A percentile compares a stretch with the other conserved stretches of the same genome.
These are phyloP conservation scores for Allodekkera sacchari DNA, from an alignment of 805 yeast species.

Conservation along the genomic window DNA sequence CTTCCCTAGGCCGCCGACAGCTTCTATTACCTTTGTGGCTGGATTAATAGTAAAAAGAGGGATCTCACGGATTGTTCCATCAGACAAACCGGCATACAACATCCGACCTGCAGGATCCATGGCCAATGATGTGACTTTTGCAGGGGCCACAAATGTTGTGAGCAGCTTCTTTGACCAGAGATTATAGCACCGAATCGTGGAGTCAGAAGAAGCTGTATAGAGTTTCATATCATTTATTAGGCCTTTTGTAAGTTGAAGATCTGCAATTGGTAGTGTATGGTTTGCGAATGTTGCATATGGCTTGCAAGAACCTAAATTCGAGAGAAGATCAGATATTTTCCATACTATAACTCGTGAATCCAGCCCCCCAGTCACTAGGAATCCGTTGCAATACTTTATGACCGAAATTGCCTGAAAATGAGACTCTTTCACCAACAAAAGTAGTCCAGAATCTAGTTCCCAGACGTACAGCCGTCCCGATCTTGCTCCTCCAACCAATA, in stretches of 20 bases:
- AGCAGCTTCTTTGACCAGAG: constrained; percentile 37
- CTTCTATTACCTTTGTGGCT: constrained; percentile 34
- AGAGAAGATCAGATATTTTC: constrained; percentile 55
- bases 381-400: constrained; percentile 55
- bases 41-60: constrained; percentile 37
- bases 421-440: constrained; percentile 65
- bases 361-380: constrained; percentile 64
- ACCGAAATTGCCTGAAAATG: constrained; percentile 74
- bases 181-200: constrained; percentile 67
- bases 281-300: constrained; percentile 56
- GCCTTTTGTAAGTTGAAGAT: constrained; percentile 36
- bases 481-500: constrained; percentile 64
- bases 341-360: constrained; percentile 78
- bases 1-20: constrained; percentile 51
- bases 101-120: constrained; percentile 76
- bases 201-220: constrained; percentile 64
- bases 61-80: constrained; percentile 53
- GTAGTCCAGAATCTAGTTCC: constrained; percentile 73
- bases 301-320: constrained; percentile 32
- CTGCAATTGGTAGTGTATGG: constrained; percentile 42
- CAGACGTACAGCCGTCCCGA: constrained; percentile 78
- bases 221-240: constrained; percentile 50
- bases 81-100: constrained; percentile 57
- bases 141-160: constrained; percentile 64
- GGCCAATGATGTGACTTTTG: constrained; percentile 47